phyloP scores from a whole-genome alignment of 2,329 filamentous ascomycete genomes.

The Anthostomella pinea region DNA sequence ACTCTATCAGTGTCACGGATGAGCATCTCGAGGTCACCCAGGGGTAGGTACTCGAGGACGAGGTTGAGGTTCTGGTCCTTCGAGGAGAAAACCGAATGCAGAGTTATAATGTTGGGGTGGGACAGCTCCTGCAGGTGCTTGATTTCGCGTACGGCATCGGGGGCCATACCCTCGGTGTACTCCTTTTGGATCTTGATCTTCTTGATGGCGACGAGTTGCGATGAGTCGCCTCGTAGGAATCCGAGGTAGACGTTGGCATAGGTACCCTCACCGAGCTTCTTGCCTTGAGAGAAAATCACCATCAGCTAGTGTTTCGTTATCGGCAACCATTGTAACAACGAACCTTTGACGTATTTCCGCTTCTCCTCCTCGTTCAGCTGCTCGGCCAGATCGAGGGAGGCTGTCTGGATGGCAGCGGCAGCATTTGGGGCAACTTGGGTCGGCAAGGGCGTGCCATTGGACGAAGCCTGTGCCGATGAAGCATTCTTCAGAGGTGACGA shows the following conservation, averaged over 20 bases:
- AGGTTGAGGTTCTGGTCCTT: slow-evolving; percentile 97
- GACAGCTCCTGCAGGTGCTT: slow-evolving; percentile 91
- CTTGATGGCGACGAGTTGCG: slow-evolving; percentile 81
- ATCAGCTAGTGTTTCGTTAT: too few relatives aligned
- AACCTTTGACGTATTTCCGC: slow-evolving; percentile 85
- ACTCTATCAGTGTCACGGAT: slow-evolving; percentile 80
- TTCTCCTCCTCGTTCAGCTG: slow-evolving; percentile 80
- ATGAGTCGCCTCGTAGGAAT: slow-evolving; percentile 70
- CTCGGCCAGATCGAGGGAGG: slow-evolving; percentile 62
- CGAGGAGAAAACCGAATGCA: slow-evolving; percentile 89
- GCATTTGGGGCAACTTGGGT: slow-evolving; percentile 25
- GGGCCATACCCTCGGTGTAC: slow-evolving; percentile 86
- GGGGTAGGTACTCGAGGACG: slow-evolving; percentile 87
- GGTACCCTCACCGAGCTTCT: slow-evolving; percentile 92
- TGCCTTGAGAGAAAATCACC: slow-evolving; percentile 50
- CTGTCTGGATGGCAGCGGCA: slow-evolving; percentile 27
- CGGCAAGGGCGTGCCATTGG: slow-evolving; percentile 44
- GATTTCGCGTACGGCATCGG: slow-evolving; percentile 93
- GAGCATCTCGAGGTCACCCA: slow-evolving; percentile 92
- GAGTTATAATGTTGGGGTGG: slow-evolving; percentile 92
- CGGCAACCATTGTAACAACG: too few relatives aligned
- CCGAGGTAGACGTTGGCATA: slow-evolving; percentile 95
- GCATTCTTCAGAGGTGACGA: slow-evolving; percentile 45
- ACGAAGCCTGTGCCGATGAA: slow-evolving; percentile 39
- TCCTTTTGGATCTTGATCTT: slow-evolving; percentile 87